Evolutionary conservation across 306 rosid genomes (phyloP).

Genomic region (Acacia crassicarpa): DNA sequence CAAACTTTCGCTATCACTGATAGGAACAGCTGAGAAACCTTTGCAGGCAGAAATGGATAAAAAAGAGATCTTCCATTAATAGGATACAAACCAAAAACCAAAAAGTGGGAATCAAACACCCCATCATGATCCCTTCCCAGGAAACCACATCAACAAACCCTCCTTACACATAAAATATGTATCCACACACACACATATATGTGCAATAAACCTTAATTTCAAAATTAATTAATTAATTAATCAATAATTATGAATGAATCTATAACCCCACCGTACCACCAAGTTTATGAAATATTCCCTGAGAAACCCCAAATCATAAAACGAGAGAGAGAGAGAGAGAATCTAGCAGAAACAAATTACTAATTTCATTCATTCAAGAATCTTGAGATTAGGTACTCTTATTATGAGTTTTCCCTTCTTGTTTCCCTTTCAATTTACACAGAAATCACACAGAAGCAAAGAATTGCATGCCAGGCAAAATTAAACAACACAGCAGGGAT

Average conservation of each 20-base stretch:
- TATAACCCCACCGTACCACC: not conserved
- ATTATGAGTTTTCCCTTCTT: not conserved
- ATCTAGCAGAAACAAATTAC: slow-evolving; percentile 30
- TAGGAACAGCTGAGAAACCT: slow-evolving; percentile 76
- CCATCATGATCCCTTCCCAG: slow-evolving; percentile 46
- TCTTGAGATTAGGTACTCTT: not conserved
- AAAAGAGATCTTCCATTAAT: slow-evolving; percentile 75
- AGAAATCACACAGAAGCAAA: not conserved
- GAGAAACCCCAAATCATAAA: not conserved
- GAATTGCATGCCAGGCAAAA: slow-evolving; percentile 36
- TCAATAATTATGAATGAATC: no score
- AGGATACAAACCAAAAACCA: slow-evolving; percentile 61
- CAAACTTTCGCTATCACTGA: slow-evolving; percentile 85
- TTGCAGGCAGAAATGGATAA: slow-evolving; percentile 71
- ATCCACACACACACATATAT: rapidly evolving
- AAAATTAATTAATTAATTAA: no score
- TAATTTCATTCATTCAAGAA: slow-evolving; percentile 7
- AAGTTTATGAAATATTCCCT: not conserved
- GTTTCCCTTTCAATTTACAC: no score
- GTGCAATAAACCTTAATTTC: no score
- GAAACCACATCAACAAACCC: not conserved
- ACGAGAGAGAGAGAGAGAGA: slow-evolving; percentile 11
- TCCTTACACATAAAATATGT: no score
- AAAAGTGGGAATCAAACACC: slow-evolving; percentile 49
- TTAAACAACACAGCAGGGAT: slow-evolving; percentile 30